These are phyloP conservation scores for Beauveria sp. DNA, from an alignment of 2,329 filamentous ascomycete species.

Conservation along the genomic window DNA sequence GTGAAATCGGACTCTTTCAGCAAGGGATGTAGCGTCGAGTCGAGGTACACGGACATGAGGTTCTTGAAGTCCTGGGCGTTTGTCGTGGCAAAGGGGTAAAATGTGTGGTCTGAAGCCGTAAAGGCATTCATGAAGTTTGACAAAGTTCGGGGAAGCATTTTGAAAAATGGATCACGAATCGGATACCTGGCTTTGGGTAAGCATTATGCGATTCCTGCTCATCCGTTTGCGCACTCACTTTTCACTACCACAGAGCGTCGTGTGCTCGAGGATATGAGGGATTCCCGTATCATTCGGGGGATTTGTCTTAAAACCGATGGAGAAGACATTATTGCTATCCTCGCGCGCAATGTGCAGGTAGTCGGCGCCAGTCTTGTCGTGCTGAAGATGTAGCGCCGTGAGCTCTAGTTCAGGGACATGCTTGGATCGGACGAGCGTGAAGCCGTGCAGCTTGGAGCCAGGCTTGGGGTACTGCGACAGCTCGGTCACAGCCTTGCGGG, in stretches of 20 bases:
- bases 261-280: conserved; percentile 96
- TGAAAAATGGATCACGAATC: conserved; percentile 98
- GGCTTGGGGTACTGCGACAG: conserved; percentile 67
- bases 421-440: conserved; percentile 81
- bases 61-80: conserved; percentile 95
- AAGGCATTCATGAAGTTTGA: conserved; percentile 99
- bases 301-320: conserved; percentile 98
- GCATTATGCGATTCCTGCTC: conserved; percentile 12
- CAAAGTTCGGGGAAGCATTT: conserved; percentile 96
- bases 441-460: conserved; percentile 85
- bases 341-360: conserved; percentile 93
- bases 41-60: conserved; percentile 90
- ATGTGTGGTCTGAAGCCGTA: conserved; percentile 91
- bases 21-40: conserved; percentile 84
- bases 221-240: conserved; percentile 49
- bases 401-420: conserved; percentile 91
- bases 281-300: conserved; percentile 93
- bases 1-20: conserved; percentile 87
- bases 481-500: conserved; percentile 63
- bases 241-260: conserved; percentile 88
- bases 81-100: conserved; percentile 95
- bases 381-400: conserved; percentile 81
- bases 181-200: conserved; percentile 61
- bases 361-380: conserved; percentile 92
- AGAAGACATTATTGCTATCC: conserved; percentile 98